Evolutionary conservation across 2,329 filamentous ascomycete species (phyloP).

Genomic region (Cylindrodendrum hubeiense): DNA sequence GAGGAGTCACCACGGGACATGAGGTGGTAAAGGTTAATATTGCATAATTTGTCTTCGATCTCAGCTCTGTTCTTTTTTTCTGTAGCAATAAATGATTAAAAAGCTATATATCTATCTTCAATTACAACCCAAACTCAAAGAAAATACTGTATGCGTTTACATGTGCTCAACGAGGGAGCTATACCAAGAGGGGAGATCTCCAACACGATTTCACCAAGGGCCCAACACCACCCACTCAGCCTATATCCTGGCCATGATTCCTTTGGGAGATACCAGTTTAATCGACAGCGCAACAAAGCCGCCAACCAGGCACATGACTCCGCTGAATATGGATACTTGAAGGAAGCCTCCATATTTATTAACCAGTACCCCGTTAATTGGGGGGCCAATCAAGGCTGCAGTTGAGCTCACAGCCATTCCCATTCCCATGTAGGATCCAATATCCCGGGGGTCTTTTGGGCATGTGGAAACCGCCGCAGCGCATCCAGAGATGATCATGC

Average conservation of each 20-base stretch:
- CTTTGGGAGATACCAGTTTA: slow-evolving; percentile 22
- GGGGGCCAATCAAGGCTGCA: slow-evolving; percentile 57
- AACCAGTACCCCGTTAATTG: slow-evolving; percentile 51
- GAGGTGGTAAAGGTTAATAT: no score
- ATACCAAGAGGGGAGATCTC: background rate
- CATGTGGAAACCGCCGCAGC: slow-evolving; percentile 57
- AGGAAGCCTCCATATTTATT: slow-evolving; percentile 49
- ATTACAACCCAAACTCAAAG: no score
- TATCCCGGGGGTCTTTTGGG: slow-evolving; percentile 37
- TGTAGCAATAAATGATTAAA: no score
- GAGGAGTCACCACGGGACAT: no score
- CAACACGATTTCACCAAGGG: background rate
- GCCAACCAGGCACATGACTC: slow-evolving; percentile 33
- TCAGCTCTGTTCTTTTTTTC: no score
- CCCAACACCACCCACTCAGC: background rate
- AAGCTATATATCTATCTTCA: no score
- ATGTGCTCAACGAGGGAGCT: no score
- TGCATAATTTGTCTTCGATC: no score
- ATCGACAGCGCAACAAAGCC: slow-evolving; percentile 31
- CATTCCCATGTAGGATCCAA: slow-evolving; percentile 69
- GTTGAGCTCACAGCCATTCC: slow-evolving; percentile 58
- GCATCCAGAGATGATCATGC: slow-evolving; percentile 59
- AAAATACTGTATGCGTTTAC: no score
- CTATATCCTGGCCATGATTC: slow-evolving; percentile 8
- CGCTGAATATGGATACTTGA: slow-evolving; percentile 42